A percentile compares a stretch with the other conserved stretches of the same genome.
These are phyloP conservation scores for Kodamaea ohmeri DNA, from an alignment of 1,139 yeast species.

Conservation along the genomic window DNA sequence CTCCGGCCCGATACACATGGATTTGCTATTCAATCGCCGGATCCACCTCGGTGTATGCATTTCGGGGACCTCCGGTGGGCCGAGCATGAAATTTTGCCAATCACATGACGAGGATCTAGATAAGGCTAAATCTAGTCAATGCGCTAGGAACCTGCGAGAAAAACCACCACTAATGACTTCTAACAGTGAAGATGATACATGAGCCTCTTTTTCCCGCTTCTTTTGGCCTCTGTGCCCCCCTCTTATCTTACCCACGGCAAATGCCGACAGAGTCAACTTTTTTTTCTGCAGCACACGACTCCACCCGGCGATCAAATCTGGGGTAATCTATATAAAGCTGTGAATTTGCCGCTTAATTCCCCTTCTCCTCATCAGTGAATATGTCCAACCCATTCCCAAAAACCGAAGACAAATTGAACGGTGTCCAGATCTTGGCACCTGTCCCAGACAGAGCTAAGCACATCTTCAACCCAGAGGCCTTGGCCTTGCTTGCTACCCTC, in stretches of 20 bases:
- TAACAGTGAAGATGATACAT: too few species aligned
- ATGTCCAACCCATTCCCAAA: slow-evolving; percentile 56
- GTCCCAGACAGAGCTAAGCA: slow-evolving; percentile 58
- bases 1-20: background rate
- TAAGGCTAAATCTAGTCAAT: too few species aligned
- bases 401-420: slow-evolving; percentile 51
- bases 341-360: background rate
- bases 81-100: background rate
- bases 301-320: slow-evolving; percentile 2
- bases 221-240: background rate
- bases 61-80: slow-evolving; percentile 4
- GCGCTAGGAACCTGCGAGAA: too few species aligned
- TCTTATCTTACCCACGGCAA: slow-evolving; percentile 4
- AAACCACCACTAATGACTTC: too few species aligned
- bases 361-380: background rate
- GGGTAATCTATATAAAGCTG: slow-evolving; percentile 5
- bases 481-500: slow-evolving; percentile 69
- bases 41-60: background rate
- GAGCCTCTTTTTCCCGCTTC: background rate
- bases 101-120: background rate
- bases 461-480: slow-evolving; percentile 65
- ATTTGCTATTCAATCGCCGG: background rate
- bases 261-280: slow-evolving; percentile 4
- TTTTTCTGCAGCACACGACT: slow-evolving; percentile 3
- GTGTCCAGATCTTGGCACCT: slow-evolving; percentile 65